Percentiles rank a stretch among this genome's conserved stretches.
Evolutionary conservation across 768 basidiomycete genomes (phyloP).

Genomic region (Podaxis sp.): DNA sequence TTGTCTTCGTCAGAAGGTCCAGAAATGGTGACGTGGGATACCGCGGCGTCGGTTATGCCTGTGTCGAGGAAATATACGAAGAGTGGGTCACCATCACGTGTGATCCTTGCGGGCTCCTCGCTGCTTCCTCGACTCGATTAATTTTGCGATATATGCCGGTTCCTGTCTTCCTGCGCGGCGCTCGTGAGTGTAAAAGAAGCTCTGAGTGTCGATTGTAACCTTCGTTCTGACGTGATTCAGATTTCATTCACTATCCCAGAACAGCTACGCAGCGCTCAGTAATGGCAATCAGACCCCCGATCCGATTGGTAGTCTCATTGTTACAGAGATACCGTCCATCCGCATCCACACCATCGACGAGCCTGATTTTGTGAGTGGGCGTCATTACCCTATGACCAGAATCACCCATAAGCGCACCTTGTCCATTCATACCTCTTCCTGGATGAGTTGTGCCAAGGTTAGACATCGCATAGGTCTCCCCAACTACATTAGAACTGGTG

Average conservation of each 20-base stretch:
- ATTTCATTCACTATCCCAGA: no score
- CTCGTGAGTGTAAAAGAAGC: not conserved
- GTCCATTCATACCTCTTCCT: not conserved
- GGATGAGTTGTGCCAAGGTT: not conserved
- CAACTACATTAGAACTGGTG: not conserved
- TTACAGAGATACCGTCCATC: not conserved
- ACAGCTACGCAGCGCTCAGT: not conserved
- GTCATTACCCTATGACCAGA: not conserved
- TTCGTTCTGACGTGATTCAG: not conserved
- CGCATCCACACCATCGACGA: not conserved
- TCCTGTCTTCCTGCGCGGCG: not conserved
- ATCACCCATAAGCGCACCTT: not conserved
- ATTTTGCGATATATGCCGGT: not conserved
- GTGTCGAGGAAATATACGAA: constrained; percentile 10
- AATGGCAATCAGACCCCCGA: not conserved
- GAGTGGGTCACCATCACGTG: constrained; percentile 9
- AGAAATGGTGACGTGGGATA: constrained; percentile 9
- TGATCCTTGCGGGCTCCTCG: constrained; percentile 3
- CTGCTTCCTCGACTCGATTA: not conserved
- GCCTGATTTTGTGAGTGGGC: not conserved
- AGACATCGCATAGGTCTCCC: not conserved
- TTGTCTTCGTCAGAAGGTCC: not conserved
- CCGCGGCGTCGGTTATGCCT: constrained; percentile 2
- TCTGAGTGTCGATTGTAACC: not conserved
- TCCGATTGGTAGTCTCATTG: not conserved